phyloP scores from a whole-genome alignment of 2,329 filamentous ascomycete genomes.

The Colletotrichum graminicola region DNA sequence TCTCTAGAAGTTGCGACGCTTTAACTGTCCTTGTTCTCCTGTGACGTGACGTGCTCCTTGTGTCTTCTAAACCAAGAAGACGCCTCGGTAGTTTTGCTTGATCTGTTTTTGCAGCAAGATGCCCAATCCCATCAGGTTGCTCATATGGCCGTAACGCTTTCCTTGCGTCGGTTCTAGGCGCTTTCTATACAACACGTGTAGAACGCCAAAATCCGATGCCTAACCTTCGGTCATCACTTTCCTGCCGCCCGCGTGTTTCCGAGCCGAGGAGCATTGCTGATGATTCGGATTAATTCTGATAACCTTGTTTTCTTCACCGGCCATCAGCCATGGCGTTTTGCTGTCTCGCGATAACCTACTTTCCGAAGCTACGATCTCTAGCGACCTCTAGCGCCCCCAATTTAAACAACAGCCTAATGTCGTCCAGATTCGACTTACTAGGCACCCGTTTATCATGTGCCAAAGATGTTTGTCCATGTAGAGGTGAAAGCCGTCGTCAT shows the following conservation, averaged over 20 bases:
- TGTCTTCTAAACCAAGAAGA: not conserved
- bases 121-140: not conserved
- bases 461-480: not conserved
- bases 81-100: not conserved
- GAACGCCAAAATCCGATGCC: not conserved
- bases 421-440: not conserved
- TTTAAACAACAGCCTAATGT: not conserved
- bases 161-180: not conserved
- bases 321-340: constrained; percentile 25
- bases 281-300: constrained; percentile 35
- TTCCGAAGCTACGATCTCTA: not conserved
- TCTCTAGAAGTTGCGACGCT: not conserved
- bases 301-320: constrained; percentile 24
- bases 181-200: not conserved
- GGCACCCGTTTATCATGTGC: not conserved
- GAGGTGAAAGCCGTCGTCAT: not conserved
- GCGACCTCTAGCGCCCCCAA: not conserved
- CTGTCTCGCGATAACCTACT: constrained; percentile 18
- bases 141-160: not conserved
- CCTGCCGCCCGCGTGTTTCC: not conserved
- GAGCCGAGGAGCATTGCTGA: constrained; percentile 15
- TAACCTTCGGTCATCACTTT: not conserved
- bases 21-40: not conserved
- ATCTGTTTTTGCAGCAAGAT: not conserved
- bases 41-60: not conserved